Conservation (phyloP, 495 filamentous ascomycete genomes). For the Articulospora tetracladia region DNA sequence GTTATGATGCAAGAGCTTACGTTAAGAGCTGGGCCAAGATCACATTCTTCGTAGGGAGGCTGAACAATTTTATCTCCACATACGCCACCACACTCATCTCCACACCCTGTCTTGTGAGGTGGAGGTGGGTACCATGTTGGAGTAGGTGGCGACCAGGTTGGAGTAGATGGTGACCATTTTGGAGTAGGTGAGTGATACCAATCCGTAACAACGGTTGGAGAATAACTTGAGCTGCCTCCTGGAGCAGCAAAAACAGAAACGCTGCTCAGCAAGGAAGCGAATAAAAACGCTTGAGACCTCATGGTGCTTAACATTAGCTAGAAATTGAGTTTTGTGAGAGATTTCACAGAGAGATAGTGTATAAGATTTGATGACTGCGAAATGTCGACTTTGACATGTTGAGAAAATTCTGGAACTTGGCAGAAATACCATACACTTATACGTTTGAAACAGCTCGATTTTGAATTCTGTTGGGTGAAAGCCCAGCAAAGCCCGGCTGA, state of each 20-base stretch:
- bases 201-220: not conserved
- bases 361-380: too few relatives aligned
- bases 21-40: constrained; percentile 9
- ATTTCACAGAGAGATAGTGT: too few relatives aligned
- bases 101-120: not conserved
- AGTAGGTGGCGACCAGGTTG: not conserved
- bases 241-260: not conserved
- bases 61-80: constrained; percentile 13
- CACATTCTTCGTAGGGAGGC: constrained; percentile 6
- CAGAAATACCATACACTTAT: not conserved
- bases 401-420: not conserved
- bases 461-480: too few relatives aligned
- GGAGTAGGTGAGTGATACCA: not conserved
- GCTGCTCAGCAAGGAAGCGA: not conserved
- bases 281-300: not conserved
- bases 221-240: not conserved
- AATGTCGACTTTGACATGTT: too few relatives aligned
- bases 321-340: too few relatives aligned
- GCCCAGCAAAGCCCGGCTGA: not conserved
- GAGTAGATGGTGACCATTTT: not conserved
- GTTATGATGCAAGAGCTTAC: not conserved
- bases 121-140: not conserved
- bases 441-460: not conserved
- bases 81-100: constrained; percentile 3
- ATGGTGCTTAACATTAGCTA: not conserved